phyloP scores from a whole-genome alignment of 768 basidiomycete genomes.

The Albatrellus ellisii region DNA sequence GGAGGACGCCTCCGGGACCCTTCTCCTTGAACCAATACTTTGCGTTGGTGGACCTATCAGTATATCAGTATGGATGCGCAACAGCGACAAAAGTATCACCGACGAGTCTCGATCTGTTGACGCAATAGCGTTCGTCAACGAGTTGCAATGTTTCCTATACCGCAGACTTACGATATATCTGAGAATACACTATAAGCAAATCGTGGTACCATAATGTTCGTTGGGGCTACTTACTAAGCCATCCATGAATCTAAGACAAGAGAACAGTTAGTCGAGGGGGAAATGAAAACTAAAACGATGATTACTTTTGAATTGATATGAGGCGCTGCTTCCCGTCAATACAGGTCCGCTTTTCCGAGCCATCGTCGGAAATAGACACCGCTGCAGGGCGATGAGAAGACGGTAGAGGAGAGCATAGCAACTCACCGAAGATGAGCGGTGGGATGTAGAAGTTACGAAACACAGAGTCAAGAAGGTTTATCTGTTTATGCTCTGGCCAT shows the following conservation, averaged over 20 bases:
- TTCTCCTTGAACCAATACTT: slow-evolving; percentile 28
- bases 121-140: slow-evolving; percentile 5
- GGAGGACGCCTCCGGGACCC: slow-evolving; percentile 9
- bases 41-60: slow-evolving; percentile 5
- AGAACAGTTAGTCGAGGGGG: neutral
- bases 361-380: slow-evolving; percentile 41
- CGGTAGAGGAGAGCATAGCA: neutral
- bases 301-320: slow-evolving; percentile 57
- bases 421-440: slow-evolving; percentile 62
- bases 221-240: slow-evolving; percentile 34
- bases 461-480: slow-evolving; percentile 64
- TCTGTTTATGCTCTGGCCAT: slow-evolving; percentile 67
- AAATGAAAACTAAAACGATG: neutral
- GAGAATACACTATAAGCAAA: neutral
- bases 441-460: slow-evolving; percentile 74
- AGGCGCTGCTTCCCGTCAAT: slow-evolving; percentile 77
- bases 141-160: neutral
- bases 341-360: slow-evolving; percentile 50
- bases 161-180: slow-evolving; percentile 31
- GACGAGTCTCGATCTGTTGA: slow-evolving; percentile 28
- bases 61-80: neutral
- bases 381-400: slow-evolving; percentile 21
- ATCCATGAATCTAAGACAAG: slow-evolving; percentile 35
- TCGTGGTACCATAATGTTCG: neutral
- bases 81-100: slow-evolving; percentile 1